Base-by-base conservation (phyloP, 1,139 yeast species). In the Sugiyamaella pinicola region DNA sequence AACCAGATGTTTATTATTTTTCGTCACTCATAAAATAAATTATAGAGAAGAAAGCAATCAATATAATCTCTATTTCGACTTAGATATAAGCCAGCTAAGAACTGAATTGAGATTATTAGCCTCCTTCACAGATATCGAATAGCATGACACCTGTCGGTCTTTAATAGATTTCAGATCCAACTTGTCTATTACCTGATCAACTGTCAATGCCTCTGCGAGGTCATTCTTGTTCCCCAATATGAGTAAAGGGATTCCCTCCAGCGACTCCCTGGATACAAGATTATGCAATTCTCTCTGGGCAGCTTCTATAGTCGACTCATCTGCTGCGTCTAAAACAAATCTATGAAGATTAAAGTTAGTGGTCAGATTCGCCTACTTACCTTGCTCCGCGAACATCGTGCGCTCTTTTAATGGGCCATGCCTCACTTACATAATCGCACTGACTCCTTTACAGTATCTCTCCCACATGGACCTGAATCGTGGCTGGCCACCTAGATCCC, bases 401-500 rank as follows among this genome's bases (percentile, higher is more conserved):
- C n/a, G n/a, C n/a, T n/a, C n/a, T n/a, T n/a, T n/a, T n/a, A n/a
- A n/a, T n/a, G n/a, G n/a, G n/a, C n/a, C n/a, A n/a, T 10, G 7
- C 6, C 4, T 5, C n/a, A 59, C 65, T 52, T 54, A 65, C 62
- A 71, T 65, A 22, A 71, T 71, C 17, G 74, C 74, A 50, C 66
- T 67, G 47, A 69, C 73, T 8, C 73, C 74, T 48, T 69, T 64
- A 54, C 75, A 71, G 55, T 71, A 71, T 19, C 75, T 64, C 51
- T 72, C 75, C 75, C 75, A 71, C 74, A 71, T 70, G 35, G 72
- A 63, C 47, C 75, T 55, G 58, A 71, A 71, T 45, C 75, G 60
- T 9, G 74, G 74, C 59, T 71, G 75, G 1, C 75, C 75, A 19
- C 75, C 75, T 28, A 71, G 57, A 63, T 71, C 75, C 75, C 75